Percentiles rank a stretch among this genome's conserved stretches.
These are phyloP conservation scores for Starmerella apicola DNA, from an alignment of 805 yeast genomes.

Conservation along the genomic window DNA sequence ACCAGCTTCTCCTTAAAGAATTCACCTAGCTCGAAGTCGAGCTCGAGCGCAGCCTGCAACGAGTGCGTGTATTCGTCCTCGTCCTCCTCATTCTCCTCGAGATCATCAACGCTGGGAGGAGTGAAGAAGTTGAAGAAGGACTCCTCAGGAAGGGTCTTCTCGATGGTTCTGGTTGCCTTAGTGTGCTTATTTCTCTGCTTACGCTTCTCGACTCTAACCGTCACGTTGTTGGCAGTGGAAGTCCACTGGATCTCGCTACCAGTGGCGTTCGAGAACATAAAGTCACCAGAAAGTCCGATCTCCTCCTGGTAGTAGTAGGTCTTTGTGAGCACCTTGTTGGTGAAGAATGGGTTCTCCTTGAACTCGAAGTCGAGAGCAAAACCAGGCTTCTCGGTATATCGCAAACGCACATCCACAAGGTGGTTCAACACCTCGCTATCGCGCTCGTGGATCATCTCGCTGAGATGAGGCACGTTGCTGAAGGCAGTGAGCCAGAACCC, in stretches of 20 bases:
- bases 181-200: conserved; percentile 95
- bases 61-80: conserved; percentile 55
- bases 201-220: conserved; percentile 79
- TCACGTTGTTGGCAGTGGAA: conserved; percentile 67
- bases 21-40: conserved; percentile 93
- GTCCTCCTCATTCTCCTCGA: conserved; percentile 41
- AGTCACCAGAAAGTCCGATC: conserved; percentile 89
- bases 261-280: conserved; percentile 92
- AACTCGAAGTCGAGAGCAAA: conserved; percentile 79
- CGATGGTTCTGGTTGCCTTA: conserved; percentile 90
- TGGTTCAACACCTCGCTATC: conserved; percentile 71
- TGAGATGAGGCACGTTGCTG: conserved; percentile 68
- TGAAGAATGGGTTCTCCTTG: conserved; percentile 60
- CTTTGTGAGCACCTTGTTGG: conserved; percentile 61
- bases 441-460: conserved; percentile 77
- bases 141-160: conserved; percentile 85
- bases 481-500: conserved; percentile 94
- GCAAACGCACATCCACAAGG: conserved; percentile 60
- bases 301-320: conserved; percentile 90
- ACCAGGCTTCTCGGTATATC: conserved; percentile 72
- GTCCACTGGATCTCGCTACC: conserved; percentile 80
- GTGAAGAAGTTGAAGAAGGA: conserved; percentile 92
- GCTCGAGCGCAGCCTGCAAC: conserved; percentile 70
- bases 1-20: conserved; percentile 89
- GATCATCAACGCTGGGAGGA: conserved; percentile 75